Evolutionary conservation across 495 filamentous ascomycete genomes (phyloP), one percentile per base, ranked within the genome.

Genomic region (Aspergillus wentii): DNA sequence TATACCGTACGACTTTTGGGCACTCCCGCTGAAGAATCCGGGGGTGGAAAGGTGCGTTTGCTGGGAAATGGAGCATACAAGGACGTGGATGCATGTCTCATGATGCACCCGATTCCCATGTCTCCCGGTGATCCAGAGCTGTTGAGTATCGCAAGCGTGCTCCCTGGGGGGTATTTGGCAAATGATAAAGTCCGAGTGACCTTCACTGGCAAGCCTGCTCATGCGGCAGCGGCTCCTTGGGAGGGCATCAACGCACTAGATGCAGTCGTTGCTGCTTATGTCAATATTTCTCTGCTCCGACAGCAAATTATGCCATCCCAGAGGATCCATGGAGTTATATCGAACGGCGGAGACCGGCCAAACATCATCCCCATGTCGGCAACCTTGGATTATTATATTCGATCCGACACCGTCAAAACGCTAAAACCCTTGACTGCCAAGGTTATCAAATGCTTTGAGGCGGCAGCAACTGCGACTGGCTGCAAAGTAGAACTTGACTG

Each of bases 241-340:
- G 59, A 74, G 17, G 79, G 79, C 0, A 61, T 82, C 33, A 85
- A 85, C 47, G 79, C 80, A 0, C 66, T 83, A 1, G 81, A 84
- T 45, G 80, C 78, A 0, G 62, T 82, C 5, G 68, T 83, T 4
- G 65, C 67, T 1, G 70, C 74, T 0, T 85, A 83, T 53, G 78
- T 79, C 29, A 71, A 68, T 34, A 58, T 83, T 8, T 75, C 74
- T 0, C 69, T 77, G 17, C 62, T 84, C 7, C 58, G 80, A 5
- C 79, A 83, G 55, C 79, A 83, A 51, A 76, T 76, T 17, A 25
- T 57, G 8, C 66, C 67, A 0, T 46, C 56, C 11, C 58, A 75
- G 38, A 59, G 61, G 25, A 56, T 74, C 14, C 69, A 75, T n/a
- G n/a, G n/a, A n/a, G n/a, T n/a, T n/a, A n/a, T n/a, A n/a, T n/a